Conservation (phyloP, 2,329 filamentous ascomycete species). For the Capronia americana region DNA sequence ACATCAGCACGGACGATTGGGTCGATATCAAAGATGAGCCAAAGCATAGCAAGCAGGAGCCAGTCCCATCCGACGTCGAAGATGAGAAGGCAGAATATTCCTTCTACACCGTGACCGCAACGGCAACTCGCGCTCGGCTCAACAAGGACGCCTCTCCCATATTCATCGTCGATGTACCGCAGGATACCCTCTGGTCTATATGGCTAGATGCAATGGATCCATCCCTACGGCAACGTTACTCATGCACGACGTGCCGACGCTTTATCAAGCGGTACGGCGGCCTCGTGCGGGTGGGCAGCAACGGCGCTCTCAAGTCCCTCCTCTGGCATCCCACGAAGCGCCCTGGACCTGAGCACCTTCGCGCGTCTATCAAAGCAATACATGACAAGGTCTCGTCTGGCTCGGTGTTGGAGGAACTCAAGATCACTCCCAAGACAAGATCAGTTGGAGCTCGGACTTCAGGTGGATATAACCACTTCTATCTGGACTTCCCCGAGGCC, state of each 20-base stretch:
- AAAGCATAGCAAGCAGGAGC: background rate
- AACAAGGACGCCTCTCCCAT: background rate
- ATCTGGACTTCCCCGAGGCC: background rate
- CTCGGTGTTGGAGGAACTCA: background rate
- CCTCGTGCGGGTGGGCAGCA: background rate
- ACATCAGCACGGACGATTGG: background rate
- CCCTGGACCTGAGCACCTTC: background rate
- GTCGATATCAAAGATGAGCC: background rate
- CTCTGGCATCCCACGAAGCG: background rate
- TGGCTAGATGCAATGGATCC: background rate
- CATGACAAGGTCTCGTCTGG: constrained; percentile 2
- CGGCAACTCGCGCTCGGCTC: background rate
- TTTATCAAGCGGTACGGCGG: background rate
- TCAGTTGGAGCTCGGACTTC: background rate
- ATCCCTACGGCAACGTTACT: background rate
- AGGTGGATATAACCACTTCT: constrained; percentile 10
- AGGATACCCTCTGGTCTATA: background rate
- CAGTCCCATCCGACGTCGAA: background rate
- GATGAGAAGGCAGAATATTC: background rate
- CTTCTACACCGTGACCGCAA: background rate
- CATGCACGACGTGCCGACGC: background rate
- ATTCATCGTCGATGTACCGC: background rate
- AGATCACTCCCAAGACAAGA: background rate
- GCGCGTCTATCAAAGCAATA: background rate
- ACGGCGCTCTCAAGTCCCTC: background rate